These are phyloP conservation scores for Odontarrhena argentea DNA, from an alignment of 345 rosid genomes.

Conservation along the genomic window DNA sequence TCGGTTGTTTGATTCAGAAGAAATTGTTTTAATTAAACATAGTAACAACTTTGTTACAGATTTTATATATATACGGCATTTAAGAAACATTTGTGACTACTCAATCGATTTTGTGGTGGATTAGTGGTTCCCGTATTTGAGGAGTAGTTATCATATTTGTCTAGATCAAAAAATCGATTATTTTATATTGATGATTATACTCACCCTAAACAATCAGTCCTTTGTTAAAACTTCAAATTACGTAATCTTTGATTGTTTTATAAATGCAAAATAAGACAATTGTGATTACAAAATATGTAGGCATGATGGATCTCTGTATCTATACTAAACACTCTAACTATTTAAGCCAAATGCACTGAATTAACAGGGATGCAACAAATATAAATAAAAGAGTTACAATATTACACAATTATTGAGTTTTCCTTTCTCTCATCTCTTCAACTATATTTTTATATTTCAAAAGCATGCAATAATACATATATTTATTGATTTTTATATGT, in stretches of 20 bases:
- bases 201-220: too few species aligned
- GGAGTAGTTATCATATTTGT: too few species aligned
- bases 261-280: too few species aligned
- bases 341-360: conserved; percentile 23
- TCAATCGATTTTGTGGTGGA: too few species aligned
- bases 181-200: too few species aligned
- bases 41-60: background rate
- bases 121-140: too few species aligned
- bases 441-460: conserved; percentile 1
- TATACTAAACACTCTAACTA: conserved; percentile 1
- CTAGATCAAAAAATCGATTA: too few species aligned
- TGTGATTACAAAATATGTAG: background rate
- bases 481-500: too few species aligned
- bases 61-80: background rate
- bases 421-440: background rate
- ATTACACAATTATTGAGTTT: background rate
- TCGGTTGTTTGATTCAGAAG: conserved; percentile 10
- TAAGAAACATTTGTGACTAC: background rate
- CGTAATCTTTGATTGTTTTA: too few species aligned
- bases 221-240: too few species aligned
- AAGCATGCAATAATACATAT: background rate
- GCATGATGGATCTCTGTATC: background rate
- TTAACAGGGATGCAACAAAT: conserved; percentile 3
- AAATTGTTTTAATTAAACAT: background rate
- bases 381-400: background rate